Evolutionary conservation across 352 stramenopile genomes (phyloP), one percentile per base, ranked within the genome.

Genomic region (Stramenopiles sp.): DNA sequence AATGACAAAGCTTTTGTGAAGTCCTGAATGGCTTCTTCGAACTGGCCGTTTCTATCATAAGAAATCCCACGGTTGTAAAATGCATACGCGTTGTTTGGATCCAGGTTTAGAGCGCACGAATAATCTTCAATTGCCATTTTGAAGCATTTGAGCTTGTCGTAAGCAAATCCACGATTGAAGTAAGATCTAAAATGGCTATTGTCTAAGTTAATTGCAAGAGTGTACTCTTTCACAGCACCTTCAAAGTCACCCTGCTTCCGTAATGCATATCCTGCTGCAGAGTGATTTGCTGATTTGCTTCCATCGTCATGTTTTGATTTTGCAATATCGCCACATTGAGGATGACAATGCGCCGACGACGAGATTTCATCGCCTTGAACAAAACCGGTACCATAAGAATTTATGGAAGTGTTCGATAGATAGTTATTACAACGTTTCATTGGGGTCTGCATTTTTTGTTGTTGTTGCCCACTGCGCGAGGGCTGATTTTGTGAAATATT

Each of bases 131-230:
- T 87, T 3, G 86, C 86, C 0, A 77, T 77, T 69, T 91, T 83
- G 76, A 93, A 91, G 1, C 80, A 78, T 0, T 83, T 79, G 74
- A 92, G 80, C 74, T 91, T 92, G 79, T 93, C 86, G 73, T 79
- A 88, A 0, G 87, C 85, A 74, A 93, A 94, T 0, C 84, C 88
- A 34, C 88, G 86, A 73, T 94, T 94, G 77, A 92, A 94, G 68
- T 84, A 83, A 37, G 87, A 85, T 76, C 92, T 94, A 78, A 94
- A 94, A 74, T 94, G 88, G 0, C 76, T 82, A 32, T 83, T 85
- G 43, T 92, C 85, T 2, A 90, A 76, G 25, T 80, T 76, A 36
- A 93, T 86, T 6, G 87, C 87, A 48, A 80, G 79, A 2, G 85
- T 85, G 74, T 94, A 94, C 69, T 89, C 87, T 25, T 82, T 77